Evolutionary conservation across 2,329 filamentous ascomycete genomes (phyloP).

Genomic region (Emmonsia crescens): DNA sequence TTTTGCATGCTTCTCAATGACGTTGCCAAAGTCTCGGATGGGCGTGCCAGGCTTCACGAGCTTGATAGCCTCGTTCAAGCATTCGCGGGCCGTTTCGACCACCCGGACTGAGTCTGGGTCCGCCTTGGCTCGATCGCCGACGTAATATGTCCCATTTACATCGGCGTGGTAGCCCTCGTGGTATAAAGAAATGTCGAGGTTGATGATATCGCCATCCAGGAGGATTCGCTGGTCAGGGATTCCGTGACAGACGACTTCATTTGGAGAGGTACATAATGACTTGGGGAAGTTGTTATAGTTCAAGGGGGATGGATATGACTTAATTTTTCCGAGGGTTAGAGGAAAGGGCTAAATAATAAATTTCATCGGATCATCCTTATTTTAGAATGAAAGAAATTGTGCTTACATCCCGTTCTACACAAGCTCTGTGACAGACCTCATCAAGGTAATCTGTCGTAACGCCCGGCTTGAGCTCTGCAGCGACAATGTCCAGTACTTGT

Average conservation of each 20-base stretch:
- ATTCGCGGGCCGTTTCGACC: conserved; percentile 74
- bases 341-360: not conserved
- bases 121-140: conserved; percentile 68
- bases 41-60: conserved; percentile 78
- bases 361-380: not conserved
- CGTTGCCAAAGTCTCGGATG: conserved; percentile 78
- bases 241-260: conserved; percentile 93
- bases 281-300: conserved; percentile 93
- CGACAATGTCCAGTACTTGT: conserved; percentile 81
- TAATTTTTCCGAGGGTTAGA: not conserved
- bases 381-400: not conserved
- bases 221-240: conserved; percentile 79
- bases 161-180: conserved; percentile 87
- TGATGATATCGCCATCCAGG: conserved; percentile 81
- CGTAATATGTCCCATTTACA: conserved; percentile 91
- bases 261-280: conserved; percentile 82
- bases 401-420: conserved; percentile 72
- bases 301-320: conserved; percentile 87
- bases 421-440: conserved; percentile 80
- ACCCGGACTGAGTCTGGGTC: conserved; percentile 75
- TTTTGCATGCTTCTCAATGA: conserved; percentile 85
- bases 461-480: conserved; percentile 65
- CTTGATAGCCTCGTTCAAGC: conserved; percentile 70
- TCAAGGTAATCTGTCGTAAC: conserved; percentile 88
- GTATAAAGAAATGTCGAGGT: conserved; percentile 84